These are phyloP conservation scores for Aspergillus aculeatinus DNA, from an alignment of 2,329 filamentous ascomycete genomes.

Conservation along the genomic window DNA sequence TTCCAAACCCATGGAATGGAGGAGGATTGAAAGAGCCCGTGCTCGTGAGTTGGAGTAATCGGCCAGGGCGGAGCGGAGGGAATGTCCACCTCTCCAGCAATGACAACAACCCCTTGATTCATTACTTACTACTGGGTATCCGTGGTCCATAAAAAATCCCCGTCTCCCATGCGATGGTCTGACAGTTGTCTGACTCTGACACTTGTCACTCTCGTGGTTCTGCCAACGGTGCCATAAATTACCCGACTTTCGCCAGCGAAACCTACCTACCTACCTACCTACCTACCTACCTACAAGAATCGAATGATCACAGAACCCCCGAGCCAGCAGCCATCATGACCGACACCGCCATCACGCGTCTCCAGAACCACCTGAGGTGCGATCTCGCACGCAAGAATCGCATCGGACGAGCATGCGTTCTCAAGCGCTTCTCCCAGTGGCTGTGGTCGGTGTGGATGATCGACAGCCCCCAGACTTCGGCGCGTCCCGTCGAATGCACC, in stretches of 20 bases:
- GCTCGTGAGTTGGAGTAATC: background rate
- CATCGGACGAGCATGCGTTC: constrained; percentile 8
- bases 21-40: background rate
- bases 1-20: background rate
- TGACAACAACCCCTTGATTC: background rate
- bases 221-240: background rate
- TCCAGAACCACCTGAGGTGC: constrained; percentile 2
- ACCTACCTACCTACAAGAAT: background rate
- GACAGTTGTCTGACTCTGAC: background rate
- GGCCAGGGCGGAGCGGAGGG: background rate
- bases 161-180: background rate
- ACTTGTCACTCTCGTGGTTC: background rate
- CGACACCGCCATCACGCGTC: constrained; percentile 1
- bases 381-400: constrained; percentile 1
- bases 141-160: background rate
- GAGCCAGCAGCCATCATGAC: constrained; percentile 1
- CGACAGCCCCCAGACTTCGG: background rate
- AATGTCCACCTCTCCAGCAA: background rate
- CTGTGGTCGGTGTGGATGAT: constrained; percentile 16
- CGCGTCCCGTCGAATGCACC: background rate
- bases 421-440: constrained; percentile 19
- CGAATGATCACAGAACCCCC: background rate
- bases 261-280: no score
- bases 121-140: no score
- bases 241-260: no score